Evolutionary conservation across 2,329 filamentous ascomycete genomes (phyloP), one percentile per base, ranked within the genome.

Genomic region (Trichoderma endophyticum): DNA sequence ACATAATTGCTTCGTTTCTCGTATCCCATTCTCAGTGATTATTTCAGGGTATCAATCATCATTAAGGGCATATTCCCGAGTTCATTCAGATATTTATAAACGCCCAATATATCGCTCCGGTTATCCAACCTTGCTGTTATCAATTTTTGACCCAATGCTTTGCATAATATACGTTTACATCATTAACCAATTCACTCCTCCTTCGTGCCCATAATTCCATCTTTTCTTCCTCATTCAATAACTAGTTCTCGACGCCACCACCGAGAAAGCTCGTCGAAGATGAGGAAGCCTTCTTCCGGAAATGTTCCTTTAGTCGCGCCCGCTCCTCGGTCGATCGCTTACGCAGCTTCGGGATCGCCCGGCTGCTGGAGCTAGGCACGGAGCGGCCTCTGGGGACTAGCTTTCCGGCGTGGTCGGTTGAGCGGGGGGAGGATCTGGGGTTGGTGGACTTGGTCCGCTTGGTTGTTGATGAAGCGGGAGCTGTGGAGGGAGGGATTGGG

Each of bases 301-400:
- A 77, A 69, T 78, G 76, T 36, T 78, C 77, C 21, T 75, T 72
- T 32, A 81, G 71, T 24, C 75, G 76, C 1, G 71, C 77, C 48
- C 74, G 73, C 43, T 79, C 74, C 59, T 77, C 77, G 7, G 67
- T 72, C 24, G 76, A 73, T 21, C 75, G 73, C 34, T 70, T 68
- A 24, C 64, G 67, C 15, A 70, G 72, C 7, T 72, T 75, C 43
- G 73, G 57, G 21, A 67, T 72, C 11, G 73, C 24, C 6, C 69
- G 74, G 30, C 56, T 67, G 8, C 64, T 73, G 3, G 75, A 54
- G 34, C 57, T 62, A n/a, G 73, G 56, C 26, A 65, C 72, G 7
- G 73, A n/a, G 14, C 69, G 75, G 28, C 61, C 70, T n/a, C 64
- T 70, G 18, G 75, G 74, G 3, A 72, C 48, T 11, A 79, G 72